A percentile compares a stretch with the other conserved stretches of the same genome.
Evolutionary conservation across 2,329 filamentous ascomycete species (phyloP).

Genomic region (Xylaria sp.): DNA sequence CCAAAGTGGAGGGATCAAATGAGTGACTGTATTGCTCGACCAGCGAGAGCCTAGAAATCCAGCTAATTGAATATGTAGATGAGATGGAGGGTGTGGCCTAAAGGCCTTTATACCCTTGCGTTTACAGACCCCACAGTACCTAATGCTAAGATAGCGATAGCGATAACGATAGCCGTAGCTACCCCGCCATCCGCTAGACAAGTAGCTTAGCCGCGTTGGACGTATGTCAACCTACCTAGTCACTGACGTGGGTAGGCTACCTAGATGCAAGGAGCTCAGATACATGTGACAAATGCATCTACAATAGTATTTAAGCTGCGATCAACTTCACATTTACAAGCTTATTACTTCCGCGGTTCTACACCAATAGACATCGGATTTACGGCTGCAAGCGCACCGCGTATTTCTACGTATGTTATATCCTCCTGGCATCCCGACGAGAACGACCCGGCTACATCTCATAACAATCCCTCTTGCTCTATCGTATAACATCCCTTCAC

Average conservation of each 20-base stretch:
- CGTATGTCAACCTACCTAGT: neutral
- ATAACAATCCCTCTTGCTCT: neutral
- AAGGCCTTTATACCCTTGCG: no score
- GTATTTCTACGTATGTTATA: neutral
- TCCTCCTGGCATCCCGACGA: neutral
- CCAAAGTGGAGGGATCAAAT: no score
- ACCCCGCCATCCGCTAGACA: slow-evolving; percentile 23
- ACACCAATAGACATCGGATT: neutral
- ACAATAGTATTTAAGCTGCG: neutral
- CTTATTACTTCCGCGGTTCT: neutral
- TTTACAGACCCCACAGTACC: no score
- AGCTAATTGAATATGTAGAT: no score
- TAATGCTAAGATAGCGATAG: neutral
- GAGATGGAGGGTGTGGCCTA: no score
- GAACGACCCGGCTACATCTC: neutral
- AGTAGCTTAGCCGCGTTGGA: neutral
- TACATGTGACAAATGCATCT: neutral
- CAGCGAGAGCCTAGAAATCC: no score
- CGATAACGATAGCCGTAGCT: slow-evolving; percentile 11
- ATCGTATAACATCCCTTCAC: neutral
- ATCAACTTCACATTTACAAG: neutral
- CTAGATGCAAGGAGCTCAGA: neutral
- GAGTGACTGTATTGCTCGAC: no score
- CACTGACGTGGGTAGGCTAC: neutral
- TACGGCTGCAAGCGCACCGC: neutral